These are phyloP conservation scores for Blastobotrys attinorum DNA, from an alignment of 805 yeast genomes.

Conservation along the genomic window DNA sequence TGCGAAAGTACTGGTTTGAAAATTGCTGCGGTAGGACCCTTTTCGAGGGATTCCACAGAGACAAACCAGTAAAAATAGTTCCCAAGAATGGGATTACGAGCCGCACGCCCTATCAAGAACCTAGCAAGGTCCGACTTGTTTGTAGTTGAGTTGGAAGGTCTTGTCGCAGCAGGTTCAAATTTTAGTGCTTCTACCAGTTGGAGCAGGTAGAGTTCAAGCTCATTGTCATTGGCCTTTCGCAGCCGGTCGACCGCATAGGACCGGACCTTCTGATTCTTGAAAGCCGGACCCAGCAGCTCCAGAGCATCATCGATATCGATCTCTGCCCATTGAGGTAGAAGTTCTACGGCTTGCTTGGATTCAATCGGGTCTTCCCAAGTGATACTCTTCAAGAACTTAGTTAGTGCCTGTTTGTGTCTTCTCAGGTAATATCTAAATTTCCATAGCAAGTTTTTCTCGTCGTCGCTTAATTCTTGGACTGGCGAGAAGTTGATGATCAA, in stretches of 20 bases:
- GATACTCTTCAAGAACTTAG: conserved; percentile 79
- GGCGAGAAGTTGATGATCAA: conserved; percentile 71
- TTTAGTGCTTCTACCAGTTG: conserved; percentile 89
- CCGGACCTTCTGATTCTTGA: conserved; percentile 64
- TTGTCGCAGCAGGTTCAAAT: conserved; percentile 48
- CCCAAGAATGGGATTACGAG: conserved; percentile 58
- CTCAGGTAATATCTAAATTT: conserved; percentile 76
- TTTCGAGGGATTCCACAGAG: conserved; percentile 76
- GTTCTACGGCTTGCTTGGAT: conserved; percentile 66
- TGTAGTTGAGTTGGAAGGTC: conserved; percentile 3
- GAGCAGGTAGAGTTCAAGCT: conserved; percentile 69
- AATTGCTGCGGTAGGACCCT: conserved; percentile 29
- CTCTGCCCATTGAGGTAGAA: conserved; percentile 62
- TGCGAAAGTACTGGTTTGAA: conserved; percentile 42
- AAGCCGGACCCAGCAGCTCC: conserved; percentile 74
- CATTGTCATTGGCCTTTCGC: conserved; percentile 69
- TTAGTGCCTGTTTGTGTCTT: conserved; percentile 58
- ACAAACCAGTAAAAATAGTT: conserved; percentile 88
- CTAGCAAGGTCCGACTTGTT: conserved; percentile 30
- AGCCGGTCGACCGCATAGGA: conserved; percentile 84
- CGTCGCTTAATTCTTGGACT: conserved; percentile 68
- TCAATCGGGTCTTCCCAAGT: conserved; percentile 84
- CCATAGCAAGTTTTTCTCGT: conserved; percentile 86
- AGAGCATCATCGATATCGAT: conserved; percentile 79
- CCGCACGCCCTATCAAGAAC: conserved; percentile 67